Base-by-base conservation (phyloP, 2,329 filamentous ascomycete species). In the Basipetospora chlamydospora region DNA sequence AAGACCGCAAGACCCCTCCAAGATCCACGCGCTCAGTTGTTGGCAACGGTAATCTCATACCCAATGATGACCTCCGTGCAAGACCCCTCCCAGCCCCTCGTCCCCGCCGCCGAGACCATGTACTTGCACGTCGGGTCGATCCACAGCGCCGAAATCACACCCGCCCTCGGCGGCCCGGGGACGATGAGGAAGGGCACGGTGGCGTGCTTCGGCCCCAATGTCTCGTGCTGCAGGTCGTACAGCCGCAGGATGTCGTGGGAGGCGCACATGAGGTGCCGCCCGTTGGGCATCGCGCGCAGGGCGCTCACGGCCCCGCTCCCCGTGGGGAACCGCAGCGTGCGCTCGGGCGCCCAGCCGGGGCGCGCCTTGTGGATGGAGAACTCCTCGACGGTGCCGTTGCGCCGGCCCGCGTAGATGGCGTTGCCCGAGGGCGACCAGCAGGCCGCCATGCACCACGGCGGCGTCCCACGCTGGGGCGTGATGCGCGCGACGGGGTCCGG, bases 371-470 rank as follows among this genome's bases (percentile, higher is more conserved):
- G 84, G 13, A 98, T 66, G 49, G 76, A 85, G 57, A 82, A 98
- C 57, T 98, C 90, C 47, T 98, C 90, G 0, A 98, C 90, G 0
- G 85, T 92, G 35, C 85, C 73, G 55, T 96, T 96, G 40, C 90
- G 70, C 20, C 90, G 69, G 1, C 90, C 90, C 0, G 82, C 87
- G 57, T 94, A 98, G 48, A 98, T 87, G 56, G 75, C 85, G 57
- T 96, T 96, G 11, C 90, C 90, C 53, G 95, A 83, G 0, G 86
- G 86, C 38, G 81, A 88, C 90, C 90, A 98, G 60, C 86, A 94
- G 1, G 86, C 85, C 45, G 84, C 87, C 77, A 94, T 95, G 56
- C 88, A 96, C 88, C 88, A 98, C 0, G 88, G 90, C 1, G 90
- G 88, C 1, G 85, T 82, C 13, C 77, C 76, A 9, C 75, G 72